Base-by-base conservation (phyloP, 169 alveolate species). In the Plasmodium coatneyi region DNA sequence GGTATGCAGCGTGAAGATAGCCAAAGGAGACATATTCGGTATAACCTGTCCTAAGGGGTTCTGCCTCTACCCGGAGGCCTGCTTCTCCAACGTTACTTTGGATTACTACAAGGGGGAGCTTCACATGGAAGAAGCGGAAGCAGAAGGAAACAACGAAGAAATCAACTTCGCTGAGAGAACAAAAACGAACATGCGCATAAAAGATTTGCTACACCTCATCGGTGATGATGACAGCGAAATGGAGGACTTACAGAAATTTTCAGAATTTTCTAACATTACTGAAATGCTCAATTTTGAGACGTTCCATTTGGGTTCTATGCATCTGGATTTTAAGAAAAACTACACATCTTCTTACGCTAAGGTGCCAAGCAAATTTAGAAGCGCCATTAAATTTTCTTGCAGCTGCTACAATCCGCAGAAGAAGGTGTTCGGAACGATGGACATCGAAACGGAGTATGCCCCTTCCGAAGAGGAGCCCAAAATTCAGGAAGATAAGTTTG, bases 21-120 rank as follows among this genome's bases (percentile, higher is more conserved):
- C 41, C 70, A 71, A 49, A 56, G 94, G 94, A 39, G 94, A 89
- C 49, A 36, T 89, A 1, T 80, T 89, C 82, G 94, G 94, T 1
- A 80, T 89, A 10, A 89, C 72, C 6, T 89, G 94, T 30, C 94
- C 94, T 3, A 78, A 60, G 41, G 90, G 94, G 30, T 89, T 80
- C 74, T 34, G 52, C 54, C 74, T 89, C 22, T 79, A 79, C 71
- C 94, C 94, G 2, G 72, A 78, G 52, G 90, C 52, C 5, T 89
- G 94, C 49, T 89, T 89, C 60, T 79, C 83, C 12, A 78, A 28
- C 36, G 91, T 89, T 0, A 56, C 82, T 3, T 36, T 89, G 49
- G 91, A 89, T 39, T 80, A 89, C 39, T 89, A 86, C 46, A 86
- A 86, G 28, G 46, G 70, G 9, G 76, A 66, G 76, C 41, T 66